These are phyloP conservation scores for sunflower (Helianthus annuus) DNA, from an alignment of 129 eudicot genomes.

Conservation along the genomic window HanXRQr2.0-SUNRISE NC_035442.2:172819829-172820328, in stretches of 20 bases:
- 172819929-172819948: slow-evolving; percentile 27
- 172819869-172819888: slow-evolving; percentile 70
- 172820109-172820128: too few relatives aligned
- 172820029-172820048: slow-evolving; percentile 23
- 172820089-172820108: background rate
- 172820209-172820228: too few relatives aligned
- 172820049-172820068: background rate
- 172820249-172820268: too few relatives aligned
- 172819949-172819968: slow-evolving; percentile 14
- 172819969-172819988: slow-evolving; percentile 8
- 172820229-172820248: background rate
- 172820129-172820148: too few relatives aligned
- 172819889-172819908: slow-evolving; percentile 40
- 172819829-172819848: slow-evolving; percentile 94
- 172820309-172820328: too few relatives aligned
- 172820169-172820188: too few relatives aligned
- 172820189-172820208: too few relatives aligned
- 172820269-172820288: too few relatives aligned
- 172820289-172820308: too few relatives aligned
- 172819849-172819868: slow-evolving; percentile 84
- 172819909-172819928: slow-evolving; percentile 4
- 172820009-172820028: slow-evolving; percentile 21
- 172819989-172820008: slow-evolving; percentile 1
- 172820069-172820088: background rate
- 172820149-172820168: too few relatives aligned